These are phyloP conservation scores for Vigna trinervia DNA, from an alignment of 306 rosid genomes.

Conservation along the genomic window DNA sequence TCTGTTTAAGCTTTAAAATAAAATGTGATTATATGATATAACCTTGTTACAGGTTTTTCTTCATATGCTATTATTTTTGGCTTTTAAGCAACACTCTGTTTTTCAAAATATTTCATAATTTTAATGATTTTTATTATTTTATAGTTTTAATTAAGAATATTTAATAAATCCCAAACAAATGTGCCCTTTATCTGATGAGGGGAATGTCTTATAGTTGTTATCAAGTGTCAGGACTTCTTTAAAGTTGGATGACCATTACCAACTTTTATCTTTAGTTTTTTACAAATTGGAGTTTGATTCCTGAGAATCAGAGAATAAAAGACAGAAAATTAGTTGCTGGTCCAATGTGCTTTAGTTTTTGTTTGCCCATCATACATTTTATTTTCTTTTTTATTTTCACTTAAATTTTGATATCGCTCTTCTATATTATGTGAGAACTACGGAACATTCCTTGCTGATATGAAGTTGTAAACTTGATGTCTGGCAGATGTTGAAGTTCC, in stretches of 20 bases:
- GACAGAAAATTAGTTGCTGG: not conserved
- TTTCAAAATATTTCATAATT: not conserved
- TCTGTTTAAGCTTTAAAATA: too few species aligned
- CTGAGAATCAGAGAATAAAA: not conserved
- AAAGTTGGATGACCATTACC: not conserved
- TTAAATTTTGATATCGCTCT: constrained; percentile 30
- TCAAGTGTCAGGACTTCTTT: not conserved
- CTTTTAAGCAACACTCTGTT: not conserved
- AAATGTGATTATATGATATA: not conserved
- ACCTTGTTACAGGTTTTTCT: not conserved
- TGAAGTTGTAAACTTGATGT: constrained; percentile 40
- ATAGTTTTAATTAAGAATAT: not conserved
- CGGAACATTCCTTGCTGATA: constrained; percentile 25
- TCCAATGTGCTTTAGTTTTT: constrained; percentile 21
- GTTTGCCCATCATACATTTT: not conserved
- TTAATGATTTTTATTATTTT: not conserved
- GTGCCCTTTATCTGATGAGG: not conserved
- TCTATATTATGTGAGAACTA: constrained; percentile 28
- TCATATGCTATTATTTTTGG: not conserved
- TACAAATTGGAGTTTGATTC: constrained; percentile 3
- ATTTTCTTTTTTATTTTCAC: constrained; percentile 13
- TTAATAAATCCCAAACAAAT: not conserved
- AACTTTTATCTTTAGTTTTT: not conserved
- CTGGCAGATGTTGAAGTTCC: constrained; percentile 88
- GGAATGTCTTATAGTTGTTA: constrained; percentile 2